Evolutionary conservation across 2,329 filamentous ascomycete genomes (phyloP).

Genomic region (Diaporthe amygdali): DNA sequence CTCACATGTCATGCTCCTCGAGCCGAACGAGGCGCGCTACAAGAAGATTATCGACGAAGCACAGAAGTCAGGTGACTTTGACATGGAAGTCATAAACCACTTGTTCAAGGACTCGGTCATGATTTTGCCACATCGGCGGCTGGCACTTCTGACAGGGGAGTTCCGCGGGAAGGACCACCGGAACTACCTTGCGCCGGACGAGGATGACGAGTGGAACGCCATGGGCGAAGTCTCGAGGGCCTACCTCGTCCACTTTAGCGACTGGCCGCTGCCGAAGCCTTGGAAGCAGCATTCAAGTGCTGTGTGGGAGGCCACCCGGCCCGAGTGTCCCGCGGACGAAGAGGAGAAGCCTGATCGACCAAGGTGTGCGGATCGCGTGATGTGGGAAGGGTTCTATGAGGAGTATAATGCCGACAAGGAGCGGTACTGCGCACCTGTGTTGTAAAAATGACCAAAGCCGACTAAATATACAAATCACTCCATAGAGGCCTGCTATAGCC

Average conservation of each 20-base stretch:
- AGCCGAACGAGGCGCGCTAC: not conserved
- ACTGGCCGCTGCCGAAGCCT: not conserved
- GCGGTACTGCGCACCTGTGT: not conserved
- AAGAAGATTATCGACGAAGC: not conserved
- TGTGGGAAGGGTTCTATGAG: not conserved
- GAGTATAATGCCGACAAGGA: not conserved
- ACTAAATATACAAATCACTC: not conserved
- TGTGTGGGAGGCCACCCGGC: not conserved
- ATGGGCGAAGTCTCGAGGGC: not conserved
- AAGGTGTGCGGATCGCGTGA: not conserved
- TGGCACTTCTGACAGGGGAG: not conserved
- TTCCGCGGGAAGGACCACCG: not conserved
- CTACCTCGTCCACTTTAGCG: not conserved
- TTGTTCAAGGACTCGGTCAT: not conserved
- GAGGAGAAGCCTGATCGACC: not conserved
- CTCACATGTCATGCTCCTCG: not conserved
- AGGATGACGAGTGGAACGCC: not conserved
- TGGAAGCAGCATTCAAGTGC: not conserved
- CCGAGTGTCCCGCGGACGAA: not conserved
- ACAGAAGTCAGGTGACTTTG: not conserved
- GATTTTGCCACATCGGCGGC: not conserved
- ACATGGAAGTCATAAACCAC: not conserved
- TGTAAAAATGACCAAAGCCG: not conserved
- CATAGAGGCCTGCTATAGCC: not conserved
- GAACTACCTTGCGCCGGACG: not conserved